These are phyloP conservation scores for Silene coronaria DNA, from an alignment of 179 eudicot species.

Conservation along the genomic window DNA sequence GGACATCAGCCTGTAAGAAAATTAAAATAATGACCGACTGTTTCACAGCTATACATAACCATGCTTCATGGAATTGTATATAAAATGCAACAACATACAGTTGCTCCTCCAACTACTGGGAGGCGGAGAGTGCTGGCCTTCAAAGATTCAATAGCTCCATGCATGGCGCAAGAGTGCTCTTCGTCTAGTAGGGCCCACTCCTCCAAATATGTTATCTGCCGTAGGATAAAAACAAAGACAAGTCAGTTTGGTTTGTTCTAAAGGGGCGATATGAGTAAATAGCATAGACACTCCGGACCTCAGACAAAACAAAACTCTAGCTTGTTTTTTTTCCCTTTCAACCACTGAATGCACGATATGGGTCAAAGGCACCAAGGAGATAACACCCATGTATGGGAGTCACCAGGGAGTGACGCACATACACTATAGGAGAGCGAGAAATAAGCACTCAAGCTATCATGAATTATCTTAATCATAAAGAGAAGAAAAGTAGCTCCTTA, in stretches of 20 bases:
- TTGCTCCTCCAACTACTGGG: constrained; percentile 89
- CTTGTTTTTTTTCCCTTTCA: background rate
- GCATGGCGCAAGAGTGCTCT: constrained; percentile 67
- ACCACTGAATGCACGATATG: background rate
- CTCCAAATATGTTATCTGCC: constrained; percentile 70
- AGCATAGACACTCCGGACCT: background rate
- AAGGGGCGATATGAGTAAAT: background rate
- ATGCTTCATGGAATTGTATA: constrained; percentile 9
- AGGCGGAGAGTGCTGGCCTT: constrained; percentile 99
- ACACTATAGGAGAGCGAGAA: no score
- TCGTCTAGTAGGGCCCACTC: constrained; percentile 82
- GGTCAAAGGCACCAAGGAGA: no score
- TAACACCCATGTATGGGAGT: no score
- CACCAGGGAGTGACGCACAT: no score
- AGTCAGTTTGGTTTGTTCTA: constrained; percentile 3
- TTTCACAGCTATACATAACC: constrained; percentile 6
- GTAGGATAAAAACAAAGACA: background rate
- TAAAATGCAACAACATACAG: constrained; percentile 40
- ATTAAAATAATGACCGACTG: constrained; percentile 1
- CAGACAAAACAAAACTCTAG: background rate
- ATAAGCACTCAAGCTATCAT: no score
- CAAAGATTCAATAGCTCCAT: constrained; percentile 84
- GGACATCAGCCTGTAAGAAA: constrained; percentile 64
- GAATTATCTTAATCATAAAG: no score
- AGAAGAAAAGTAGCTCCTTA: background rate